Conservation (phyloP, 805 yeast species). For the Groenewaldozyma salmanticensis region DNA sequence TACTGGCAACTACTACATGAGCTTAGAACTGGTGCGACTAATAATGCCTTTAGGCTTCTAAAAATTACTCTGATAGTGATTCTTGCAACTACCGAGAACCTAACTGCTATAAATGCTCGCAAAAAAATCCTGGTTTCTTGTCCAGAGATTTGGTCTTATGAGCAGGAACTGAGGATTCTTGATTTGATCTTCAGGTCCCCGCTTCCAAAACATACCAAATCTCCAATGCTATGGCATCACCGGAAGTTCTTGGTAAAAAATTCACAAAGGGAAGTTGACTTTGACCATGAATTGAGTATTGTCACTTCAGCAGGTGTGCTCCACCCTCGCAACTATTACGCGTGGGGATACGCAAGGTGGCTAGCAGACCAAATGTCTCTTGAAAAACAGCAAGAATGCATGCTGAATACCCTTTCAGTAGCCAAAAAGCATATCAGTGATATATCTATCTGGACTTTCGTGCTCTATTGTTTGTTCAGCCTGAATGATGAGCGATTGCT, state of each 20-base stretch:
- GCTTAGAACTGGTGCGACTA: not conserved
- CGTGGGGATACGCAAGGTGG: conserved; percentile 34
- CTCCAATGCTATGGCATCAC: conserved; percentile 32
- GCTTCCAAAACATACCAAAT: conserved; percentile 28
- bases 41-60: not conserved
- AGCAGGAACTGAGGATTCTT: conserved; percentile 19
- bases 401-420: conserved; percentile 3
- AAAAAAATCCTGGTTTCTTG: conserved; percentile 13
- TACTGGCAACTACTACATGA: conserved; percentile 2
- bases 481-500: not conserved
- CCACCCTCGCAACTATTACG: conserved; percentile 42
- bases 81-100: conserved; percentile 25
- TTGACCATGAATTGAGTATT: conserved; percentile 18
- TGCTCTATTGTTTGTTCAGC: conserved; percentile 9
- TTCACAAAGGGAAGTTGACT: not conserved
- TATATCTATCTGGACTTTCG: conserved; percentile 27
- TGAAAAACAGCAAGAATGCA: not conserved
- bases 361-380: conserved; percentile 11
- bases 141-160: not conserved
- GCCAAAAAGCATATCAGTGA: conserved; percentile 22
- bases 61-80: conserved; percentile 17
- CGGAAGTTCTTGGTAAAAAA: conserved; percentile 23
- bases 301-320: conserved; percentile 29
- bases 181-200: conserved; percentile 25
- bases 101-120: conserved; percentile 22